A percentile compares a stretch with the other conserved stretches of the same genome.
Conservation (phyloP, 2,329 filamentous ascomycete genomes). For the Ophiosphaerella korrae region DNA sequence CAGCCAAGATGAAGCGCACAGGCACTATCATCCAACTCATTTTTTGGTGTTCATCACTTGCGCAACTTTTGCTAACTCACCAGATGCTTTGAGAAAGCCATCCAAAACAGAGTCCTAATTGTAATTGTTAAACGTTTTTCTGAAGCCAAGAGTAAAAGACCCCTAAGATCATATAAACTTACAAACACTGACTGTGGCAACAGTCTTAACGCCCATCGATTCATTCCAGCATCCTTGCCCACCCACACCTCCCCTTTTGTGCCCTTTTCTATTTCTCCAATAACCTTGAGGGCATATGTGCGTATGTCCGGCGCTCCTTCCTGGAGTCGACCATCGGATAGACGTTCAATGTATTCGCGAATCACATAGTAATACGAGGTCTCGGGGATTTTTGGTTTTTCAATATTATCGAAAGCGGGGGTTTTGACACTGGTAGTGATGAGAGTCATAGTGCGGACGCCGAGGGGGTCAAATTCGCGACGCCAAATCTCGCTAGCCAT, state of each 20-base stretch:
- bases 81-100: too few species aligned
- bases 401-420: constrained; percentile 4
- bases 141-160: too few species aligned
- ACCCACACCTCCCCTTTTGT: background rate
- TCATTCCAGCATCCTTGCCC: background rate
- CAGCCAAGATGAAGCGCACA: too few species aligned
- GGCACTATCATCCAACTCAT: too few species aligned
- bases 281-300: background rate
- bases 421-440: constrained; percentile 13
- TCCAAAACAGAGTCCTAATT: too few species aligned
- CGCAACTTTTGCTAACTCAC: too few species aligned
- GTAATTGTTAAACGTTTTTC: too few species aligned
- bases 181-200: background rate
- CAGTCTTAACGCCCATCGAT: background rate
- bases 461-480: constrained; percentile 23
- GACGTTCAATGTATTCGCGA: background rate
- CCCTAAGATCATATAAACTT: background rate
- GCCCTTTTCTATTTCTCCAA: background rate
- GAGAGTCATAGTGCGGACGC: constrained; percentile 21
- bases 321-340: background rate
- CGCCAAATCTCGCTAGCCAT: constrained; percentile 25
- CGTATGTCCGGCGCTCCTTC: background rate
- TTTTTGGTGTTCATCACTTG: too few species aligned
- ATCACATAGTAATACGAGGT: constrained; percentile 3
- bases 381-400: background rate